A percentile compares a stretch with the other conserved stretches of the same genome.
These are phyloP conservation scores for Torrubiellomyces zombiae DNA, from an alignment of 2,329 filamentous ascomycete genomes.

Conservation along the genomic window DNA sequence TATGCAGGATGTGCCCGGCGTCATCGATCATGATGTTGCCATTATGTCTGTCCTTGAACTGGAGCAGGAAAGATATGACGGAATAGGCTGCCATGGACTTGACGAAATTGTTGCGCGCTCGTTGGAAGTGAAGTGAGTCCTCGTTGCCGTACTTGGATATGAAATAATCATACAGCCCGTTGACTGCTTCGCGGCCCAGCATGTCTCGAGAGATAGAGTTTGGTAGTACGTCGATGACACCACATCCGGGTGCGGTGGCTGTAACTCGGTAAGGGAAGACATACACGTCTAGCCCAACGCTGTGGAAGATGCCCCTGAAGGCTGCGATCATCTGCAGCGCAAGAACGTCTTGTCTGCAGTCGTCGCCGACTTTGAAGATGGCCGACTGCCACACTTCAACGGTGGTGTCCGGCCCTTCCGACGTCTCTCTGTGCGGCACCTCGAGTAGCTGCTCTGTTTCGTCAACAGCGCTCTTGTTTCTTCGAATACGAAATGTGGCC, in stretches of 20 bases:
- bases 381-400: conserved; percentile 98
- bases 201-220: conserved; percentile 98
- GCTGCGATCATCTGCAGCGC: conserved; percentile 95
- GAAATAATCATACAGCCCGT: conserved; percentile 97
- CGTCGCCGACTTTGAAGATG: conserved; percentile 99
- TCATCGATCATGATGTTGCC: conserved; percentile 99
- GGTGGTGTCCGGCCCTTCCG: conserved; percentile 29
- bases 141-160: conserved; percentile 94
- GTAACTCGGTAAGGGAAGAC: conserved; percentile 96
- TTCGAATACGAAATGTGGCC: conserved; percentile 95
- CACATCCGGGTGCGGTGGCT: conserved; percentile 89
- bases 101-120: conserved; percentile 91
- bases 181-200: conserved; percentile 94
- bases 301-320: conserved; percentile 93
- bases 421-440: conserved; percentile 23
- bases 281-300: conserved; percentile 85
- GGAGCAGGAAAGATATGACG: conserved; percentile 86
- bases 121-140: conserved; percentile 86
- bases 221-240: conserved; percentile 93
- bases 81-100: conserved; percentile 99
- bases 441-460: conserved; percentile 35
- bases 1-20: conserved; percentile 90
- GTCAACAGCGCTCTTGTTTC: conserved; percentile 42
- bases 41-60: conserved; percentile 99
- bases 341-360: conserved; percentile 92